phyloP scores from a whole-genome alignment of 306 rosid species.

The Adenanthera pavonina region DNA sequence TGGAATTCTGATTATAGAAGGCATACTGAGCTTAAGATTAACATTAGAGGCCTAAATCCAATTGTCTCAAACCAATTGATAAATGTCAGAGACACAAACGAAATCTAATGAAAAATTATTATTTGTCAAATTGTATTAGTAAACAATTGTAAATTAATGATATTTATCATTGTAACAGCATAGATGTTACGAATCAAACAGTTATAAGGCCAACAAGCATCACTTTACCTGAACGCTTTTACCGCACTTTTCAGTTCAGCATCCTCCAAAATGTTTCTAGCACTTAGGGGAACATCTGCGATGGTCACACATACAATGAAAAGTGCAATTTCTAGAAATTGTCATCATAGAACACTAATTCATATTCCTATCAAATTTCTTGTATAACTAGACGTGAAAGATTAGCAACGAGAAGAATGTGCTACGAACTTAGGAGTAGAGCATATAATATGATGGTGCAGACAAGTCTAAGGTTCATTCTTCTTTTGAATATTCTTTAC shows the following conservation, averaged over 20 bases:
- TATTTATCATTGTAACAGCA: not conserved
- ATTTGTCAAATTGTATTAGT: not conserved
- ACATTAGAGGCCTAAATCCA: not conserved
- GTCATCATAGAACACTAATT: slow-evolving; percentile 16
- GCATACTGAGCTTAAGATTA: not conserved
- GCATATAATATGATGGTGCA: slow-evolving; percentile 2
- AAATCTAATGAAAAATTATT: not conserved
- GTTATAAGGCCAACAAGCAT: slow-evolving; percentile 16
- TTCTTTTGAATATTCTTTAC: slow-evolving; percentile 1
- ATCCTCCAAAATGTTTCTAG: slow-evolving; percentile 71
- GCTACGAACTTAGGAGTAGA: slow-evolving; percentile 4
- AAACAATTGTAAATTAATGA: not conserved
- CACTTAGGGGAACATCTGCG: slow-evolving; percentile 69
- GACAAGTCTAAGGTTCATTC: not conserved
- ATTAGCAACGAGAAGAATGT: slow-evolving; percentile 18
- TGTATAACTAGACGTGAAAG: not conserved
- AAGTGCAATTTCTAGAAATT: not conserved
- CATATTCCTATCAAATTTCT: slow-evolving; percentile 24
- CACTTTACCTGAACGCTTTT: slow-evolving; percentile 57
- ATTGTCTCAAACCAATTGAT: not conserved
- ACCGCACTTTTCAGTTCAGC: slow-evolving; percentile 71
- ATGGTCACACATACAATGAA: slow-evolving; percentile 30
- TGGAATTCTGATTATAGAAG: not conserved
- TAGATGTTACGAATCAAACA: slow-evolving; percentile 3
- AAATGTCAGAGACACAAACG: not conserved